Evolutionary conservation across 495 filamentous ascomycete species (phyloP), one percentile per base, ranked within the genome.

Genomic region (Chaetomium cochliodes): DNA sequence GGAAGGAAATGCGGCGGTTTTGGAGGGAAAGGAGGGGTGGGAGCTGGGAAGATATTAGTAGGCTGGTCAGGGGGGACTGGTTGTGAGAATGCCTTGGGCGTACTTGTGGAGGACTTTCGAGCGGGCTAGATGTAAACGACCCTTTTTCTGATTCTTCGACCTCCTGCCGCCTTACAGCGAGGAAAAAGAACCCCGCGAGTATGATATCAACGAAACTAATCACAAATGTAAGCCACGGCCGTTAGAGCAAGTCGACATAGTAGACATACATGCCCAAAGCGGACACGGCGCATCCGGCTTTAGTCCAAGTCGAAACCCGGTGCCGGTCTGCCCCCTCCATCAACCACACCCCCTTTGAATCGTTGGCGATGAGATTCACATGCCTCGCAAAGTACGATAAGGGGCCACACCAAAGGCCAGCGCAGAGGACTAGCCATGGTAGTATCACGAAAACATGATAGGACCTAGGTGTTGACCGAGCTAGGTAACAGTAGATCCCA

Each of bases 251-350:
- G 2, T 37, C 5, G n/a, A 4, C 22, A 41, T n/a, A n/a, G 1
- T n/a, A 5, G 33, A 51, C 65, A 41, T 66, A 71, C 61, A 70
- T 52, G 25, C 67, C 68, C 51, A 69, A 25, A 16, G 23, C 65
- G 8, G 69, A 47, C 42, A 65, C 65, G 20, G 63, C 65, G 25
- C 53, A 65, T 22, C 72, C 72, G 20, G 68, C 67, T 42, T 72
- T 67, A 28, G 60, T 60, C 69, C 69, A 74, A 16, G 60, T 67
- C n/a, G 56, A 26, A 3, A 61, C 23, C 15, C 58, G 61, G 4
- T 50, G 63, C 28, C 52, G 58, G 3, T 53, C 30, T 12, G 68
- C 42, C 12, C 20, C 55, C 8, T 37, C 23, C 59, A 23, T 28
- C 16, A 62, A n/a, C 26, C 37, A 49, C 5, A 11, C 49, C n/a